Base-by-base conservation (phyloP, 2,329 filamentous ascomycete species). In the Aspergillus pseudoglaucus region DNA sequence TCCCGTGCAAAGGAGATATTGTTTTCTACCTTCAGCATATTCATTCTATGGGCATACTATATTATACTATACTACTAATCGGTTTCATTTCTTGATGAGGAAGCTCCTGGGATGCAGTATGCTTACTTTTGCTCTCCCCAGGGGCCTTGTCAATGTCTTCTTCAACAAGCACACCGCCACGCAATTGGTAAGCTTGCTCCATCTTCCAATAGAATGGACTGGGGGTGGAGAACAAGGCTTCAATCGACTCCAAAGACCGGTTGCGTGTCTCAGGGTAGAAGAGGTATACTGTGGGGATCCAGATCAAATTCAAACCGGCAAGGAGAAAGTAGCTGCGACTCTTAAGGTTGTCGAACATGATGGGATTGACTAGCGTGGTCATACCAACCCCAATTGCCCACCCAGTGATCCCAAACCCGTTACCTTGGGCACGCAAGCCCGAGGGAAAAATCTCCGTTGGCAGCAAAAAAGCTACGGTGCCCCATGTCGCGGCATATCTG, bases 361-460 rank as follows among this genome's bases (percentile, higher is more conserved):
- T 75, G 65, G 62, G 63, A 40, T 66, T 80, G 51, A 79, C 72
- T 42, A 80, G 65, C 2, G 70, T 70, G 1, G 77, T 79, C 73
- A 75, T 74, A 32, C 78, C 78, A 7, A 77, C 74, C 33, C 78
- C 79, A 48, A 80, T 72, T 15, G 79, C 78, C 79, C 79, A 82
- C 1, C 79, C 78, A 2, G 76, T 76, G 49, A 82, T 79, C 15
- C 75, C 75, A 53, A 82, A 80, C 6, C 76, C 77, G 56, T 81
- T 79, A 6, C 79, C 80, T 57, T 81, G 75, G n/a, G 79, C 77
- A 18, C 79, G 72, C 45, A 81, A 71, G 39, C 78, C 75, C 14
- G 72, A 75, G 1, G 78, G 73, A 63, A 78, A 82, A 48, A 82
- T 79, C 59, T 82, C 79, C 0, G 78, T 79, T 0, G 74, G 75